Conservation (phyloP, 2,329 filamentous ascomycete species). For the Nemania serpens region DNA sequence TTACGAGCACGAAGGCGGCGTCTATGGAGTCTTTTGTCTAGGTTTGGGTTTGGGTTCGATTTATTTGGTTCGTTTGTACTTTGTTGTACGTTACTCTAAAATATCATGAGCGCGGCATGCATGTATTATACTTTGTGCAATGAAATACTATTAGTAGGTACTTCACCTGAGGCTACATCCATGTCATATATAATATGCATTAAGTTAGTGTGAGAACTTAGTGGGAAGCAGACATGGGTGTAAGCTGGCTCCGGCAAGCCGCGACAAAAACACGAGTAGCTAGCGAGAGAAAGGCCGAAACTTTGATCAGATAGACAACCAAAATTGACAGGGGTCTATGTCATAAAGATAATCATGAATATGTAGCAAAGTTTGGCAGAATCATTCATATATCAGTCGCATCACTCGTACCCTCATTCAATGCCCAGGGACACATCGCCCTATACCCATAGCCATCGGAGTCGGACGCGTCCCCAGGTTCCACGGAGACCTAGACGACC, state of each 20-base stretch:
- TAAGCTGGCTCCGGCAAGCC: no score
- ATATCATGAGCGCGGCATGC: background rate
- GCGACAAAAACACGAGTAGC: no score
- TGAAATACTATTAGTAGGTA: no score
- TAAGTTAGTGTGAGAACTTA: no score
- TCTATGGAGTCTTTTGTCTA: constrained; percentile 11
- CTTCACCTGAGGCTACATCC: no score
- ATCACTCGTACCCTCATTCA: background rate
- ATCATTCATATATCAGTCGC: constrained; percentile 1
- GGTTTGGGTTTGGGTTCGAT: constrained; percentile 30
- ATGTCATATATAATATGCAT: no score
- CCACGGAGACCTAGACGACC: constrained; percentile 43
- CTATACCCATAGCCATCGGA: background rate
- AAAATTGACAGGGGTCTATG: constrained; percentile 10
- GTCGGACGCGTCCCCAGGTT: background rate
- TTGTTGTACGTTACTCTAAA: no score
- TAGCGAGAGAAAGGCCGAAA: no score
- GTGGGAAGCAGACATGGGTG: no score
- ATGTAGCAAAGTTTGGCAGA: background rate
- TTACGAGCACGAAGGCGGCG: constrained; percentile 15
- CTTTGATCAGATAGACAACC: no score
- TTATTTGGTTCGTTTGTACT: constrained; percentile 3
- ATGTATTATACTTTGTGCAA: no score
- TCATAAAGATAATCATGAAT: background rate
- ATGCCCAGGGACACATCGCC: background rate